Evolutionary conservation across 176 grass and related monocot species (phyloP).

Genomic region (Oryza coarctata): DNA sequence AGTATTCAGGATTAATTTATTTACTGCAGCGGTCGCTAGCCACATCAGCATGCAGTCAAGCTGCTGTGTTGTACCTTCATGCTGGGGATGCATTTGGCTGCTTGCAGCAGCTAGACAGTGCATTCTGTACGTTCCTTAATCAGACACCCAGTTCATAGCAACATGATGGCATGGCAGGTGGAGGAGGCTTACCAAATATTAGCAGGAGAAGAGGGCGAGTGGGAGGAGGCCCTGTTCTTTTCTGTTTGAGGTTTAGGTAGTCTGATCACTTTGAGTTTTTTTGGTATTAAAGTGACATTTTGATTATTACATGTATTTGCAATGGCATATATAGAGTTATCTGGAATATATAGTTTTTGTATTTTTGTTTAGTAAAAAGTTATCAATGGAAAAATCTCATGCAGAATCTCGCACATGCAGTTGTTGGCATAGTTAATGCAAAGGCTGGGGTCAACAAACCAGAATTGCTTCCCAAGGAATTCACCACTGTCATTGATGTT

Average conservation of each 20-base stretch:
- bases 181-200: background rate
- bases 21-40: too few species aligned
- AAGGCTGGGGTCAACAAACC: conserved; percentile 89
- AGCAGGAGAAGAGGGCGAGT: too few species aligned
- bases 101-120: too few species aligned
- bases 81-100: too few species aligned
- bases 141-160: background rate
- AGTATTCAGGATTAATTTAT: too few species aligned
- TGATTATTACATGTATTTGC: background rate
- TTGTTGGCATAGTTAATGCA: conserved; percentile 54
- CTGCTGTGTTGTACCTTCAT: background rate
- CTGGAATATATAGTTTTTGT: background rate
- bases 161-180: background rate
- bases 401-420: conserved; percentile 40
- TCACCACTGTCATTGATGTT: conserved; percentile 86
- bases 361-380: background rate
- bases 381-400: background rate
- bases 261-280: background rate
- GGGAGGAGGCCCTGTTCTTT: background rate
- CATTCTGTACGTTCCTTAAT: background rate
- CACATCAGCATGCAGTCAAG: too few species aligned
- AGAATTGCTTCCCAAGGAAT: conserved; percentile 89
- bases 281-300: background rate
- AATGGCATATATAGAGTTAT: background rate
- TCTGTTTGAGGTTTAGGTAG: background rate